These are phyloP conservation scores for Spergularia marina DNA, from an alignment of 148 eudicot genomes.

Conservation along the genomic window DNA sequence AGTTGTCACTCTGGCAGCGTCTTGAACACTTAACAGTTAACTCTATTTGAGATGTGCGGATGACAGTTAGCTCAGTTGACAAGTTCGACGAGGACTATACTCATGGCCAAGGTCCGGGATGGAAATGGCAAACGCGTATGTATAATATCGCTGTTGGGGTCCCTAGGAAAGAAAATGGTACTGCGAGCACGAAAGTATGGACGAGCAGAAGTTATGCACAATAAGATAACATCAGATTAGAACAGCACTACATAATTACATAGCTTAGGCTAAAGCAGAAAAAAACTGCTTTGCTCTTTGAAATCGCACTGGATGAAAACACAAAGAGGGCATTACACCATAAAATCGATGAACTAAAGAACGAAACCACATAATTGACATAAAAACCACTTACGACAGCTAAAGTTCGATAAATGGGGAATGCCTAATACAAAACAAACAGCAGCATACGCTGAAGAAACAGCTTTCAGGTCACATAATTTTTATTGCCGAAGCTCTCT, in stretches of 20 bases:
- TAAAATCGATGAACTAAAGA: neutral
- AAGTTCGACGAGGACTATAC: neutral
- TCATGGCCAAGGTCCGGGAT: too few relatives aligned
- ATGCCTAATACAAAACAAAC: slow-evolving; percentile 10
- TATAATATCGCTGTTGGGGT: too few relatives aligned
- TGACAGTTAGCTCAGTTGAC: neutral
- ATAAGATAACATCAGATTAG: neutral
- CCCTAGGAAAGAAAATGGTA: too few relatives aligned
- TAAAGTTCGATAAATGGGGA: slow-evolving; percentile 17
- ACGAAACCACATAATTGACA: neutral
- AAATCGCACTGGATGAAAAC: slow-evolving; percentile 12
- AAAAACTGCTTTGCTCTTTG: slow-evolving; percentile 18
- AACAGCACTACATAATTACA: slow-evolving; percentile 16
- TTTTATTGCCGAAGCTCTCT: slow-evolving; percentile 22
- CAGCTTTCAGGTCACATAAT: slow-evolving; percentile 24
- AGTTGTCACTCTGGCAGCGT: neutral
- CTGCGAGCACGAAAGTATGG: too few relatives aligned
- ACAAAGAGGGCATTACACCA: slow-evolving; percentile 1
- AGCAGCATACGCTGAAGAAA: slow-evolving; percentile 7
- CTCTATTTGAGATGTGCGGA: neutral
- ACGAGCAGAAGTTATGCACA: neutral
- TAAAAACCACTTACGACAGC: slow-evolving; percentile 4
- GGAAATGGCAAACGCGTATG: too few relatives aligned
- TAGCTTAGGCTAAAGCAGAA: slow-evolving; percentile 17
- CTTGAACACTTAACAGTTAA: too few relatives aligned